Evolutionary conservation across 1,284 basidiomycete genomes (phyloP).

Genomic region (Malassezia globosa): DNA sequence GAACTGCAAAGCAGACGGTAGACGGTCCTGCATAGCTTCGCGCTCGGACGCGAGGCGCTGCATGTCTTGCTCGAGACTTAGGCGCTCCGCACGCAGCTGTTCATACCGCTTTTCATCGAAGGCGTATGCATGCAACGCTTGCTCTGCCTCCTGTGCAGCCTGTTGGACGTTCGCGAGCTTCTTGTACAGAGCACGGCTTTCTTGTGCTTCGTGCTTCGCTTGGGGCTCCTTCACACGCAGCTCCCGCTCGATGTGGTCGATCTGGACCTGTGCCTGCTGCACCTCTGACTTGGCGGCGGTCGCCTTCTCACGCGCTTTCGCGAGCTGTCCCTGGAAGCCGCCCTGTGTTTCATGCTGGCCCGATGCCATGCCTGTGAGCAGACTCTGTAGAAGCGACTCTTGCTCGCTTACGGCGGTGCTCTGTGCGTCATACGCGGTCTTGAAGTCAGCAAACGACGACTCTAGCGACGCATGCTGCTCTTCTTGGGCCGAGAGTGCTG

Average conservation of each 20-base stretch:
- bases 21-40: conserved; percentile 59
- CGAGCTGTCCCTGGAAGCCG: conserved; percentile 91
- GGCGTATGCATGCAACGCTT: conserved; percentile 54
- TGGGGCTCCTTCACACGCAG: conserved; percentile 64
- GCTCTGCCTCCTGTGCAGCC: conserved; percentile 56
- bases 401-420: conserved; percentile 60
- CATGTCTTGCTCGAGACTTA: conserved; percentile 56
- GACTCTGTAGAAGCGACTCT: conserved; percentile 88
- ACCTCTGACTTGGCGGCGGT: conserved; percentile 72
- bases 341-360: conserved; percentile 57
- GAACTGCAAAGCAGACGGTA: conserved; percentile 65
- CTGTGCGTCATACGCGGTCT: conserved; percentile 57
- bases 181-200: conserved; percentile 62
- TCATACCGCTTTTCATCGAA: conserved; percentile 72
- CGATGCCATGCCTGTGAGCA: conserved; percentile 77
- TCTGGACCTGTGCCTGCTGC: conserved; percentile 68
- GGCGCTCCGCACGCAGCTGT: conserved; percentile 55
- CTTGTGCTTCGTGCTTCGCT: conserved; percentile 74
- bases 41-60: conserved; percentile 59
- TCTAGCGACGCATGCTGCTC: conserved; percentile 20
- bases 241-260: conserved; percentile 70
- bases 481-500: conserved; percentile 50
- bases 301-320: conserved; percentile 67
- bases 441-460: conserved; percentile 48
- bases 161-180: conserved; percentile 48